phyloP scores from a whole-genome alignment of 495 filamentous ascomycete species.

The Antarctomyces pellizariae region DNA sequence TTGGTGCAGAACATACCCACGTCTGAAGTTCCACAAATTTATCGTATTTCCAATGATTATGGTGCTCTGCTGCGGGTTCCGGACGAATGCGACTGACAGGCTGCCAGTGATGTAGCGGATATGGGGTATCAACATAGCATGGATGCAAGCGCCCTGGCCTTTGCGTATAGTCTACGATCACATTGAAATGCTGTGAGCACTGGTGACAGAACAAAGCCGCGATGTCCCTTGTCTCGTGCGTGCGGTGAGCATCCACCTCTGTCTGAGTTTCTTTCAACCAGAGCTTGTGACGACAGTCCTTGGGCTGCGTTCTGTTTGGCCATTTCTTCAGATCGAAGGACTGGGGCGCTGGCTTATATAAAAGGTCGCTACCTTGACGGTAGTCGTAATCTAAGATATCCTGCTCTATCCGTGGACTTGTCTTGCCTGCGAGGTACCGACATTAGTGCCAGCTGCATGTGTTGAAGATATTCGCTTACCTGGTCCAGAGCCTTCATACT shows the following conservation, averaged over 20 bases:
- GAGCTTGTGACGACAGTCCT: slow-evolving; percentile 11
- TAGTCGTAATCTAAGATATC: slow-evolving; percentile 12
- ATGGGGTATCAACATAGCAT: slow-evolving; percentile 6
- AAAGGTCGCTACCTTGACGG: slow-evolving; percentile 6
- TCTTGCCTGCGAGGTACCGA: slow-evolving; percentile 13
- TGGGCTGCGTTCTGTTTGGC: slow-evolving; percentile 1
- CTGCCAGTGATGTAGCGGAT: slow-evolving; percentile 10
- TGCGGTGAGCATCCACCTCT: slow-evolving; percentile 4
- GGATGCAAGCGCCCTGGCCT: slow-evolving; percentile 1
- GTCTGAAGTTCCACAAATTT: slow-evolving; percentile 5
- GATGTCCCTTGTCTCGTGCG: slow-evolving; percentile 3
- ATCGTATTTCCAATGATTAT: slow-evolving; percentile 7
- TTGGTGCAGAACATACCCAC: slow-evolving; percentile 7
- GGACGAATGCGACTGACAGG: background rate
- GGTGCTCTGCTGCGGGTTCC: slow-evolving; percentile 2
- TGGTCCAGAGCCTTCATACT: background rate
- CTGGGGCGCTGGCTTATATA: slow-evolving; percentile 8
- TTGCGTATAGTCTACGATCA: slow-evolving; percentile 7
- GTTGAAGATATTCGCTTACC: background rate
- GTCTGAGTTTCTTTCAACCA: slow-evolving; percentile 7
- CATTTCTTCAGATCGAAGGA: background rate
- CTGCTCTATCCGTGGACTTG: slow-evolving; percentile 8
- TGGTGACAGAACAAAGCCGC: slow-evolving; percentile 8
- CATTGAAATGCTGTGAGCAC: slow-evolving; percentile 9
- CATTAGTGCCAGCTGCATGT: background rate